Evolutionary conservation across 371 early-diverging fungal genomes (phyloP), one percentile per base, ranked within the genome.

Genomic region (Globomyces sp.): DNA sequence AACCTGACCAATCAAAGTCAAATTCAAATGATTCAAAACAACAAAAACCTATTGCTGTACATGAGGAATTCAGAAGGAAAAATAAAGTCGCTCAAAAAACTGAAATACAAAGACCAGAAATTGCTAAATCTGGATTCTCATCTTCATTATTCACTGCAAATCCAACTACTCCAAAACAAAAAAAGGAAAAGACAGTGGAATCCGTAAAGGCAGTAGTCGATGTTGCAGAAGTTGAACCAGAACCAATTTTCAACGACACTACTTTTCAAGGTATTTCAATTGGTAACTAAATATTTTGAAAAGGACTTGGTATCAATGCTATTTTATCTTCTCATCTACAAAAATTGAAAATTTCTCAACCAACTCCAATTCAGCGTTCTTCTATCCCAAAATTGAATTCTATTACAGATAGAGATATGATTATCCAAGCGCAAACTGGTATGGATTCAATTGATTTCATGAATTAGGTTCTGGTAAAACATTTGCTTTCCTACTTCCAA

Each of bases 391-490:
- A 50, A 68, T 66, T 68, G 68, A 76, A 51, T 66, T 78, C 45
- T 1, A 36, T 43, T 9, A 39, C 39, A 0, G 86, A 87, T 65
- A 72, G 79, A 0, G 97, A 98, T 80, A 86, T 91, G 9, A 87
- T 98, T 40, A 87, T 97, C 42, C 93, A 96, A 71, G 93, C 99
- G 0, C 90, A 93, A 66, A 99, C 99, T 4, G 58, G 58, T 58
- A 13, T 39, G 36, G 6, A 24, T 24, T 24, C 24, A 24, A 24
- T 13, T 3, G 36, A 39, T 9, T 39, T 55, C 36, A 55, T 55
- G 5, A 8, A 11, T 39, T 55, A 55, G 99, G 99, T 45, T 94
- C 96, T 5, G 99, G 99, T 44, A 99, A 99, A 75, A 99, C 99
- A 0, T 80, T 98, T 40, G 87, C 99, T 1, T 99, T 94, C 74